Evolutionary conservation across 2,329 filamentous ascomycete genomes (phyloP), one percentile per base, ranked within the genome.

Genomic region (Metarhizium anisopliae): DNA sequence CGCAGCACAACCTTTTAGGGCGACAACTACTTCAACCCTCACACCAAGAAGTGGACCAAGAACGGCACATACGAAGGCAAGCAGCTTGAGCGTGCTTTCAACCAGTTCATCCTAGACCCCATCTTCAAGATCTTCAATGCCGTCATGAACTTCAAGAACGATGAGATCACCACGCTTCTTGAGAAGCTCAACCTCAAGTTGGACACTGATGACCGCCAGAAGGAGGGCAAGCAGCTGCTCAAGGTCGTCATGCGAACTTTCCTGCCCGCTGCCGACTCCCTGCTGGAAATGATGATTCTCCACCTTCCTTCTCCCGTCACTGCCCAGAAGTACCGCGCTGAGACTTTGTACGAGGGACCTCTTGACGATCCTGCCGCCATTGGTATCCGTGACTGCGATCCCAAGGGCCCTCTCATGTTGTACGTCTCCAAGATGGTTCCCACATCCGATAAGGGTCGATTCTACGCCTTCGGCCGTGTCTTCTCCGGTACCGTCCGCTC

Each of bases 371-470:
- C 90, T 77, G 86, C 86, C 68, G 92, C 89, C 80, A 89, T 96
- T 74, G 91, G 86, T 84, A 96, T 99, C 84, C 92, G 92, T 70
- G 91, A 97, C 84, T 97, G 94, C 77, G 90, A 99, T 77, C 83
- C 93, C 77, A 95, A 96, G 83, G 94, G 84, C 75, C 90, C 93
- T 70, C 94, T 99, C 78, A 99, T 99, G 94, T 84, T 97, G 67
- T 99, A 99, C 89, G 92, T 99, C 76, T 99, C 94, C 77, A 99
- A 99, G 90, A 99, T 99, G 94, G 94, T 99, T 72, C 94, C 94
- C 70, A 99, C 94, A 67, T 95, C 91, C 69, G 94, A 99, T 74
- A 97, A 96, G 88, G 94, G 94, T 78, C 93, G 94, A 80, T 99
- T 99, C 90, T 99, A 96, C 82, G 94, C 94, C 76, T 99, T 99